A percentile compares a stretch with the other conserved stretches of the same genome.
Conservation (phyloP, 768 basidiomycete species). For the Tephrocybe sp. region DNA sequence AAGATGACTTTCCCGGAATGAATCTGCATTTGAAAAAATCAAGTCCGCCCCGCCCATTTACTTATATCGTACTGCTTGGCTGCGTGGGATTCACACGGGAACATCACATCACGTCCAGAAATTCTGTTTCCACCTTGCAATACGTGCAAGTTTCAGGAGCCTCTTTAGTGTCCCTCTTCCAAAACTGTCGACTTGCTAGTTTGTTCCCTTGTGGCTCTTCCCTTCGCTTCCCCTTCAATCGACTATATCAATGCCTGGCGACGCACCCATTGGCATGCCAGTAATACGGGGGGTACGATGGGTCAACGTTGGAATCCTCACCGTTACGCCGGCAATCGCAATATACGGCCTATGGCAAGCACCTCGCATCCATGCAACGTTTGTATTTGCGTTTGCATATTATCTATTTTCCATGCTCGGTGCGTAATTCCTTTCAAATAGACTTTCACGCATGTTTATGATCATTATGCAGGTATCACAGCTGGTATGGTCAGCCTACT, state of each 20-base stretch:
- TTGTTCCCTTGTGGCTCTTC: not conserved
- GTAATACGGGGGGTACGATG: slow-evolving; percentile 58
- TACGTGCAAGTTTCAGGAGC: not conserved
- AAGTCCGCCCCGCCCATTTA: slow-evolving; percentile 17
- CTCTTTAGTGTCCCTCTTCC: not conserved
- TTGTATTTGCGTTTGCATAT: slow-evolving; percentile 61
- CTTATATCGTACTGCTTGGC: slow-evolving; percentile 10
- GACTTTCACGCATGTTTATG: slow-evolving; percentile 14
- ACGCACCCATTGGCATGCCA: slow-evolving; percentile 36
- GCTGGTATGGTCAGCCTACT: slow-evolving; percentile 30
- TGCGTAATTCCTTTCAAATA: slow-evolving; percentile 25
- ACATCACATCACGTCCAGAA: slow-evolving; percentile 8
- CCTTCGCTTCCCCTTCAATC: not conserved
- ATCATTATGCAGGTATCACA: slow-evolving; percentile 37
- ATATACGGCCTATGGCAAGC: slow-evolving; percentile 63
- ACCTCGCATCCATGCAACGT: slow-evolving; percentile 46
- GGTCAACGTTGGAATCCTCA: slow-evolving; percentile 74
- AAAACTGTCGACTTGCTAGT: not conserved
- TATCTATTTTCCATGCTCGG: slow-evolving; percentile 89
- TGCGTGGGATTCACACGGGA: slow-evolving; percentile 12
- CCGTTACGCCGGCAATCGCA: slow-evolving; percentile 67
- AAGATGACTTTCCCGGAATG: slow-evolving; percentile 10
- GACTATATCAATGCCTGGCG: slow-evolving; percentile 7
- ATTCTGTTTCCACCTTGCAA: not conserved
- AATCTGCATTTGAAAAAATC: slow-evolving; percentile 17